These are phyloP conservation scores for Purpureocillium lavendulum DNA, from an alignment of 2,329 filamentous ascomycete species.

Conservation along the genomic window DNA sequence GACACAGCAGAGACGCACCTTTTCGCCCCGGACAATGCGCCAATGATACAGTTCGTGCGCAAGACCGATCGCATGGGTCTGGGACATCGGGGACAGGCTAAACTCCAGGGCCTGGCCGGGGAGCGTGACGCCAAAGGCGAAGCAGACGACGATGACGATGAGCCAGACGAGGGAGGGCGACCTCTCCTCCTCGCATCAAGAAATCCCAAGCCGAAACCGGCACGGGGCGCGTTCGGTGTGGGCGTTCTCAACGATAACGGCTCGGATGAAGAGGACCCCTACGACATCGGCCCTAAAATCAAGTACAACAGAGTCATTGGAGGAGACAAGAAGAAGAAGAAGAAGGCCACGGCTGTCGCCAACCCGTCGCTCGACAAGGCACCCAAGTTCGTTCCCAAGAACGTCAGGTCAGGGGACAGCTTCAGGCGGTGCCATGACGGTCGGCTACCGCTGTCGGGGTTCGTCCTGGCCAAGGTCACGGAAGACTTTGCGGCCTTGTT, in stretches of 20 bases:
- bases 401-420: constrained; percentile 17
- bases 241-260: constrained; percentile 87
- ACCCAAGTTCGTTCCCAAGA: constrained; percentile 67
- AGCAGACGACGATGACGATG: constrained; percentile 37
- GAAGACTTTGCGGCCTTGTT: constrained; percentile 22
- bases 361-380: constrained; percentile 59
- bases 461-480: constrained; percentile 56
- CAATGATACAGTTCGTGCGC: constrained; percentile 55
- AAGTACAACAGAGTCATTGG: constrained; percentile 78
- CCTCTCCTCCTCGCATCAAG: constrained; percentile 12
- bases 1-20: constrained; percentile 49
- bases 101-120: constrained; percentile 29
- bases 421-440: constrained; percentile 71
- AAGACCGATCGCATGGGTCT: constrained; percentile 66
- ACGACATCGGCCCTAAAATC: constrained; percentile 84
- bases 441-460: constrained; percentile 70
- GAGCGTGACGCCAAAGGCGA: constrained; percentile 17
- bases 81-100: constrained; percentile 54
- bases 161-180: constrained; percentile 3
- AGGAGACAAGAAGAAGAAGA: constrained; percentile 72
- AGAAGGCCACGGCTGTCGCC: constrained; percentile 34
- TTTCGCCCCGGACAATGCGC: constrained; percentile 77
- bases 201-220: constrained; percentile 43
- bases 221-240: constrained; percentile 68
- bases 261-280: constrained; percentile 91